phyloP scores from a whole-genome alignment of 1,284 basidiomycete genomes.

The Neolentinus lepideus region DNA sequence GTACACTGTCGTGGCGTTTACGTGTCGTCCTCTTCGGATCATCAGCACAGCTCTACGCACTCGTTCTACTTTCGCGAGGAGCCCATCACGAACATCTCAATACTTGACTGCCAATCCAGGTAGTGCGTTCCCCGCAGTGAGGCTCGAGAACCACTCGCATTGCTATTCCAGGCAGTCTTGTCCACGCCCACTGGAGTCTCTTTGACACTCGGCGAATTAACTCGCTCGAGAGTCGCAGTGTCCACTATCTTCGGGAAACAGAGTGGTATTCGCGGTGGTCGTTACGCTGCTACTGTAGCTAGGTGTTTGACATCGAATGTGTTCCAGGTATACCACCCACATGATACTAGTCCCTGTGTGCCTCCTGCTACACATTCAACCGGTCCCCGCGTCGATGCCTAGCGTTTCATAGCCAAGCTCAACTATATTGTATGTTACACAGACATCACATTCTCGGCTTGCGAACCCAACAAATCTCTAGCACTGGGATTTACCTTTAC shows the following conservation, averaged over 20 bases:
- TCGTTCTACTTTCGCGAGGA: too few relatives aligned
- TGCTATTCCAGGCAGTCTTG: not conserved
- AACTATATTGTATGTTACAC: too few relatives aligned
- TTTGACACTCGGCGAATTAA: not conserved
- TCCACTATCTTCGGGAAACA: not conserved
- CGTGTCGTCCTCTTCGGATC: too few relatives aligned
- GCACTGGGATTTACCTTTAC: not conserved
- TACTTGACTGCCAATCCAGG: not conserved
- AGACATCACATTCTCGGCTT: not conserved
- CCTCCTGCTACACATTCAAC: not conserved
- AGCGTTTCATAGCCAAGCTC: not conserved
- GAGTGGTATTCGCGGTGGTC: not conserved
- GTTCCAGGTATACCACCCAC: not conserved
- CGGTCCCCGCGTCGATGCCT: not conserved
- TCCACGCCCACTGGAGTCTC: not conserved
- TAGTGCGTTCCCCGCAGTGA: not conserved
- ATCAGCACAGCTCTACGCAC: too few relatives aligned
- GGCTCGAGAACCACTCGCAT: not conserved
- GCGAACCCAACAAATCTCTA: too few relatives aligned
- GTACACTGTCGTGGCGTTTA: too few relatives aligned
- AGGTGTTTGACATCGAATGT: not conserved
- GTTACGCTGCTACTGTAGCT: not conserved
- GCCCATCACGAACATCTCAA: not conserved
- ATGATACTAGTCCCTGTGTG: not conserved
- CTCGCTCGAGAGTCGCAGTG: not conserved